A percentile compares a stretch with the other conserved stretches of the same genome.
Evolutionary conservation across 139 green algal genomes (phyloP).

Genomic region (Tetradesmus obliquus): DNA sequence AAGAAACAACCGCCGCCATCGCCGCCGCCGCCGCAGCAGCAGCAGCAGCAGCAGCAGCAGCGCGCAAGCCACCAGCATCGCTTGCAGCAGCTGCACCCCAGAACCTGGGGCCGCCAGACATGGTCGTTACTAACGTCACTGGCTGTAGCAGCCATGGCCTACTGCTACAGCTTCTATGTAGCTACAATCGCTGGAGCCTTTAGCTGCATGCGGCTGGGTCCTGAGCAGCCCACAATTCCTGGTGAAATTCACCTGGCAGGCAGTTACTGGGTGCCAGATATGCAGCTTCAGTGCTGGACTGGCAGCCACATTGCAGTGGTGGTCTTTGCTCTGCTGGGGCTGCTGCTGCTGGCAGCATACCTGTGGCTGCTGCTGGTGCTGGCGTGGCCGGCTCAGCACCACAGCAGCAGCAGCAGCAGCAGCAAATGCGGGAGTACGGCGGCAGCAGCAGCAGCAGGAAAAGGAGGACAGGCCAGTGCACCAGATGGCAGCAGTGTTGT

Average conservation of each 20-base stretch:
- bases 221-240: not conserved
- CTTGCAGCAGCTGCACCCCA: too few relatives aligned
- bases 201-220: not conserved
- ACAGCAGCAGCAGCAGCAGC: not conserved
- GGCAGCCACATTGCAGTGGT: slow-evolving; percentile 9
- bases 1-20: not conserved
- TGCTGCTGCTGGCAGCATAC: slow-evolving; percentile 26
- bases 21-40: not conserved
- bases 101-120: not conserved
- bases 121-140: slow-evolving; percentile 10
- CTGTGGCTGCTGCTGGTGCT: slow-evolving; percentile 26
- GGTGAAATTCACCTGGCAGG: slow-evolving; percentile 18
- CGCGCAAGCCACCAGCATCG: not conserved
- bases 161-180: slow-evolving; percentile 25
- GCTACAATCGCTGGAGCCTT: not conserved
- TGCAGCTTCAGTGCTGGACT: slow-evolving; percentile 35
- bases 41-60: not conserved
- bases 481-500: not conserved
- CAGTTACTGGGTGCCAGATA: slow-evolving; percentile 30
- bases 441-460: not conserved
- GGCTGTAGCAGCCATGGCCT: slow-evolving; percentile 10
- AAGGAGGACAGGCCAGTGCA: not conserved
- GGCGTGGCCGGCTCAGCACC: slow-evolving; percentile 15
- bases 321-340: not conserved
- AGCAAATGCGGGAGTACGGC: not conserved